These are phyloP conservation scores for Selenicereus undatus DNA, from an alignment of 148 eudicot genomes.

Conservation along the genomic window DNA sequence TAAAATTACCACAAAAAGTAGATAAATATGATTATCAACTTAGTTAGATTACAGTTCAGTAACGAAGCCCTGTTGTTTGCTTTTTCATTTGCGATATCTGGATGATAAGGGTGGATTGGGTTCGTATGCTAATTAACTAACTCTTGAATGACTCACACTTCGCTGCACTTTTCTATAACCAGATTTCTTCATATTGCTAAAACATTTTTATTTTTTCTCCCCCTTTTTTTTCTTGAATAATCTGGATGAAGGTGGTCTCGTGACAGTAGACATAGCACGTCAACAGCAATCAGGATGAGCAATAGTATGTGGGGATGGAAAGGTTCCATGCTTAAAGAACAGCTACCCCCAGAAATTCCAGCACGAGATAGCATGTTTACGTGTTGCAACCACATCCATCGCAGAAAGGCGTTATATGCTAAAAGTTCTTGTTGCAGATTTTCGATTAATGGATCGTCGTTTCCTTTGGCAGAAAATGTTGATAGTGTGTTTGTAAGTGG, in stretches of 20 bases:
- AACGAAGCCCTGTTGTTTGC: background rate
- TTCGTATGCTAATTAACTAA: too few relatives aligned
- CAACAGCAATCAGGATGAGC: constrained; percentile 27
- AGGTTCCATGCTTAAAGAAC: constrained; percentile 18
- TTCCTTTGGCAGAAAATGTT: constrained; percentile 40
- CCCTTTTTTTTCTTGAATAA: background rate
- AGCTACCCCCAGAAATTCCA: constrained; percentile 19
- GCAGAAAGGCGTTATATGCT: constrained; percentile 33
- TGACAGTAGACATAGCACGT: constrained; percentile 25
- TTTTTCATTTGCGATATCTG: background rate
- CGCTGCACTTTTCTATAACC: background rate
- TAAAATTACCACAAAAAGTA: too few relatives aligned
- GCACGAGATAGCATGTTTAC: constrained; percentile 23
- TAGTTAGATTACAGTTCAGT: too few relatives aligned
- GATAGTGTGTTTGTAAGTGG: constrained; percentile 51
- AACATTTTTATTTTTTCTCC: background rate
- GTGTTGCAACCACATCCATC: constrained; percentile 41
- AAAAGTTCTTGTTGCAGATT: constrained; percentile 42
- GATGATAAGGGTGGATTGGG: background rate
- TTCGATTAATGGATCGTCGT: constrained; percentile 51
- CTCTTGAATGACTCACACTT: background rate
- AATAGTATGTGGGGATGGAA: constrained; percentile 27
- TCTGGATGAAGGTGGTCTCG: constrained; percentile 36
- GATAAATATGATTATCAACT: background rate
- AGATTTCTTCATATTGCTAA: background rate